phyloP scores from a whole-genome alignment of 192 early-diverging fungal genomes.

The Entomortierella beljakovae region DNA sequence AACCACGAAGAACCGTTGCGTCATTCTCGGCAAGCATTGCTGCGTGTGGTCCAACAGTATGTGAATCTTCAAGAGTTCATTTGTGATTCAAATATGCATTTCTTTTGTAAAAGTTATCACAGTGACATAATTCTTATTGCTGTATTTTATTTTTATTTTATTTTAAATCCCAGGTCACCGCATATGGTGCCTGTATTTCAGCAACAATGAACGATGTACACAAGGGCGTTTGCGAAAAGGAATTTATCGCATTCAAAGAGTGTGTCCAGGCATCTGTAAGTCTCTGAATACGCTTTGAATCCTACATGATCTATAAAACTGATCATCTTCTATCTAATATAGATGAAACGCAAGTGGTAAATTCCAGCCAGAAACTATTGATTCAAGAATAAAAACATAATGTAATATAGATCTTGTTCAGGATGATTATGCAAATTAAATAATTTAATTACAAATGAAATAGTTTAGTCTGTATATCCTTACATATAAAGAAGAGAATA shows the following conservation, averaged over 20 bases:
- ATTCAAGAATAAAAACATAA: not conserved
- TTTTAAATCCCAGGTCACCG: constrained; percentile 19
- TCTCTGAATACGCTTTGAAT: not conserved
- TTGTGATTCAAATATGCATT: not conserved
- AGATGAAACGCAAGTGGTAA: constrained; percentile 54
- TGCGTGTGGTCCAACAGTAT: constrained; percentile 35
- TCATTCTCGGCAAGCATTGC: constrained; percentile 41
- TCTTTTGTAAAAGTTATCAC: not conserved
- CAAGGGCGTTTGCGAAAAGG: constrained; percentile 48
- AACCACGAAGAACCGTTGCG: constrained; percentile 42
- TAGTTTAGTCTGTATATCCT: no score
- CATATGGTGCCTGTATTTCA: constrained; percentile 49
- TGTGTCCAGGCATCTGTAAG: constrained; percentile 52
- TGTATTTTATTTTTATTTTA: not conserved
- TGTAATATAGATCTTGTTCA: not conserved
- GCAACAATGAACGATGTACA: constrained; percentile 46
- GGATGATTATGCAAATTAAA: not conserved
- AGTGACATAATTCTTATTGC: no score
- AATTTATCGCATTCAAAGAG: constrained; percentile 51
- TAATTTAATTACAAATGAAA: not conserved
- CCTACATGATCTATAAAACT: no score
- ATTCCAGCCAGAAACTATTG: not conserved
- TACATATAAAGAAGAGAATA: not conserved
- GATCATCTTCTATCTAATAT: constrained; percentile 4
- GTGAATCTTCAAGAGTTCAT: not conserved